Conservation (phyloP, 176 grass and related monocot species). For the Raddia guianensis region DNA sequence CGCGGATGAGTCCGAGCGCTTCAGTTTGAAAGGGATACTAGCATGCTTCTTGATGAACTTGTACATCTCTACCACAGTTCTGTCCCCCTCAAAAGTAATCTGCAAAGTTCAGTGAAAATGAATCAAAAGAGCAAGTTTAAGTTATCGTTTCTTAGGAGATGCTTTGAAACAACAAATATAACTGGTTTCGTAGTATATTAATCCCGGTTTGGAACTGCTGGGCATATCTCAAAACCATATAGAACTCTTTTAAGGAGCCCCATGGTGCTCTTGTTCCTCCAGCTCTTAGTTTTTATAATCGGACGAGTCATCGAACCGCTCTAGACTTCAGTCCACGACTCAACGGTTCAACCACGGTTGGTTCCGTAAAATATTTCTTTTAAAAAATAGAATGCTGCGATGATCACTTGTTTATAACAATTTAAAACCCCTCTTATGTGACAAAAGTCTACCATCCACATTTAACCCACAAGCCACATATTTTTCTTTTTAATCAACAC, state of each 20-base stretch:
- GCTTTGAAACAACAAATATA: neutral
- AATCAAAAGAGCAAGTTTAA: neutral
- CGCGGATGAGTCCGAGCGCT: conserved; percentile 45
- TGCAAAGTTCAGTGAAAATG: conserved; percentile 33
- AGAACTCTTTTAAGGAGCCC: neutral
- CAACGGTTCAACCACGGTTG: no score
- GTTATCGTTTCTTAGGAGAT: neutral
- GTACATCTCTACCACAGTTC: conserved; percentile 87
- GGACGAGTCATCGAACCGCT: no score
- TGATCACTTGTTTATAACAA: no score
- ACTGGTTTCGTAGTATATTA: conserved; percentile 27
- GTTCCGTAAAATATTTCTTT: no score
- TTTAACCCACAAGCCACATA: no score
- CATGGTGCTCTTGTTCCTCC: neutral
- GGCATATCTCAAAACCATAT: neutral
- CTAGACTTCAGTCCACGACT: no score
- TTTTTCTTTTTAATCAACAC: no score
- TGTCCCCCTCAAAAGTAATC: conserved; percentile 72
- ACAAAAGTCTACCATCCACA: no score
- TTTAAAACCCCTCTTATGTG: no score
- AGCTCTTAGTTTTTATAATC: neutral
- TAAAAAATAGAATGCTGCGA: no score
- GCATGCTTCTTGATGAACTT: conserved; percentile 94
- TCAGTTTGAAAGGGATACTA: conserved; percentile 87
- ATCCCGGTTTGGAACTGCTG: conserved; percentile 12